Percentiles rank a stretch among this genome's conserved stretches.
These are phyloP conservation scores for Hyaloscypha finlandica DNA, from an alignment of 495 filamentous ascomycete genomes.

Conservation along the genomic window DNA sequence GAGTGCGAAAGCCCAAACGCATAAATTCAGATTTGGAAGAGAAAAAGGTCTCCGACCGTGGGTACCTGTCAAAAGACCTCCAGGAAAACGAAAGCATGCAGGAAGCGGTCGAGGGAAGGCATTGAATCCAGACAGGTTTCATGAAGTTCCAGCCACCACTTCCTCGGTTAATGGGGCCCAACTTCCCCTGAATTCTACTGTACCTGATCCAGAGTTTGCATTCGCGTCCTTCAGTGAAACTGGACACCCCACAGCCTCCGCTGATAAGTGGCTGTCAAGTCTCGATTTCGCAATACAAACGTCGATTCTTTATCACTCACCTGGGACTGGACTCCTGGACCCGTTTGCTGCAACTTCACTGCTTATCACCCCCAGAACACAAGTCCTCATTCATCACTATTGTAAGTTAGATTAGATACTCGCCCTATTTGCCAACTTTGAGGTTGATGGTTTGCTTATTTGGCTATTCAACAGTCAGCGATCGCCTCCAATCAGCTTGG, in stretches of 20 bases:
- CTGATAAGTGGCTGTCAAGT: conserved; percentile 11
- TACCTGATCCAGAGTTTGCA: background rate
- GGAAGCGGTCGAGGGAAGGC: background rate
- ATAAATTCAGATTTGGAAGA: conserved; percentile 17
- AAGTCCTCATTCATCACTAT: conserved; percentile 22
- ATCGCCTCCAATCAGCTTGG: conserved; percentile 19
- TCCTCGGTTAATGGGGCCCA: background rate
- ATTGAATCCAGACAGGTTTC: background rate
- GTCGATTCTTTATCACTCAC: background rate
- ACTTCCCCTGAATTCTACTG: background rate
- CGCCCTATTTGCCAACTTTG: background rate
- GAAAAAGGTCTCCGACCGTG: conserved; percentile 11
- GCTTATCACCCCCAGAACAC: conserved; percentile 16
- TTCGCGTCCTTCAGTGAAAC: background rate
- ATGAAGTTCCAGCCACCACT: background rate
- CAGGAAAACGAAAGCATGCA: background rate
- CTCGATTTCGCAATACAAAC: conserved; percentile 4
- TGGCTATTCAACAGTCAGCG: conserved; percentile 1
- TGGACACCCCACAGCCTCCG: background rate
- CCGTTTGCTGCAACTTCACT: conserved; percentile 19
- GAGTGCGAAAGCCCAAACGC: conserved; percentile 14
- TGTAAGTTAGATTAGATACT: conserved; percentile 6
- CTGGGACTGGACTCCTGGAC: conserved; percentile 2
- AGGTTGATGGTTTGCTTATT: background rate
- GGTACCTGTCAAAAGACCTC: conserved; percentile 12